Conservation (phyloP, 1,284 basidiomycete genomes). For the Sparassis latifolia region DNA sequence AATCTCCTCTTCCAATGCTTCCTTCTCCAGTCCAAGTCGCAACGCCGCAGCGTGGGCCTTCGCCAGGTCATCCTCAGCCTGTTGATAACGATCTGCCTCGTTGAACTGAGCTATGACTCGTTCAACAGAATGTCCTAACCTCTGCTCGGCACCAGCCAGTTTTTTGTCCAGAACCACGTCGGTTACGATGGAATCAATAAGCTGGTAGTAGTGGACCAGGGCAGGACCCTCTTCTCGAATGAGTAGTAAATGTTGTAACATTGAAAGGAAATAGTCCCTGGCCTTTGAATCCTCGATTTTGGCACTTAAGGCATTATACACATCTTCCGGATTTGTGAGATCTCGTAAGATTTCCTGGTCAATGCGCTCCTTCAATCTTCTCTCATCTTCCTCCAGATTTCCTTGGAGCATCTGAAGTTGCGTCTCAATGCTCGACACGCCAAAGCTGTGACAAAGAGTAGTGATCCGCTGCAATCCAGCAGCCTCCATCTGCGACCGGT, state of each 20-base stretch:
- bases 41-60: conserved; percentile 61
- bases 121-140: conserved; percentile 87
- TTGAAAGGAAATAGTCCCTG: conserved; percentile 83
- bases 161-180: conserved; percentile 94
- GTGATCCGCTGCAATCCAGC: conserved; percentile 79
- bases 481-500: conserved; percentile 85
- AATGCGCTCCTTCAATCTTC: conserved; percentile 69
- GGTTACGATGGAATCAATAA: conserved; percentile 90
- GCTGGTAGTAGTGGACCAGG: conserved; percentile 84
- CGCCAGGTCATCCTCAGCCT: conserved; percentile 73
- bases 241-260: conserved; percentile 89
- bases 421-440: conserved; percentile 57
- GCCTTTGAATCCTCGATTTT: conserved; percentile 76
- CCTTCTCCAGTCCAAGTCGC: conserved; percentile 66
- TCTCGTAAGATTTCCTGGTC: conserved; percentile 75
- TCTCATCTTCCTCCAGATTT: conserved; percentile 75
- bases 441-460: conserved; percentile 65
- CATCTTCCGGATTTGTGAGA: conserved; percentile 79
- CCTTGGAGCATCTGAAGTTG: conserved; percentile 66
- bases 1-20: conserved; percentile 75
- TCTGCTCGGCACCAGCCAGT: conserved; percentile 76
- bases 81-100: conserved; percentile 82
- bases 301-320: conserved; percentile 77
- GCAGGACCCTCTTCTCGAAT: conserved; percentile 85
- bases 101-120: conserved; percentile 88